These are phyloP conservation scores for Triticum dicoccoides DNA, from an alignment of 176 grass and related monocot species.

Conservation along the genomic window DNA sequence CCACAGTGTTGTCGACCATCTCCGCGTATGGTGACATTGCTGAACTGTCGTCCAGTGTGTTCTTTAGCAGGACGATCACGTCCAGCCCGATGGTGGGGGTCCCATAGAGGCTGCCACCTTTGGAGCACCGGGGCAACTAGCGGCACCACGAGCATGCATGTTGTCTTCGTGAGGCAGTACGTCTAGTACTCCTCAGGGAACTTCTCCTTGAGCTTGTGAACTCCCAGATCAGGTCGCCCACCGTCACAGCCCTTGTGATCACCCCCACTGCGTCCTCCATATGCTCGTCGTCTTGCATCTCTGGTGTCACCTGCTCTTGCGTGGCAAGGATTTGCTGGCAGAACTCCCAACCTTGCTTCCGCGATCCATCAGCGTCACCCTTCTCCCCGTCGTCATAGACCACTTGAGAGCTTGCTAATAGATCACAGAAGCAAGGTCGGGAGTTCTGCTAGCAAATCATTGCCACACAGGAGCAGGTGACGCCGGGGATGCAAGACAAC, in stretches of 20 bases:
- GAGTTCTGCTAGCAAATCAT: not conserved
- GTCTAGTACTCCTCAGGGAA: conserved; percentile 40
- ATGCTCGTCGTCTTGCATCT: no score
- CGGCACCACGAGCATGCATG: conserved; percentile 28
- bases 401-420: not conserved
- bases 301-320: no score
- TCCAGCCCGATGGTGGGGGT: conserved; percentile 38
- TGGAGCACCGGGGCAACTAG: not conserved
- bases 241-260: no score
- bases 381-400: no score
- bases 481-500: no score
- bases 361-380: no score
- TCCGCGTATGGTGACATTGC: conserved; percentile 45
- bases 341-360: no score
- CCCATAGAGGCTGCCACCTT: conserved; percentile 21
- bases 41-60: conserved; percentile 38
- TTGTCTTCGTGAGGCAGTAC: conserved; percentile 30
- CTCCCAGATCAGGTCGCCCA: not conserved
- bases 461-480: not conserved
- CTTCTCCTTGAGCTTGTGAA: conserved; percentile 49
- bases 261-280: no score
- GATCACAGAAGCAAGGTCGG: not conserved
- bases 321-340: no score
- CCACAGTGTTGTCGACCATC: conserved; percentile 50
- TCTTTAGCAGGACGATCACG: conserved; percentile 33